Base-by-base conservation (phyloP, 495 filamentous ascomycete genomes). In the Penicillium desertorum region DNA sequence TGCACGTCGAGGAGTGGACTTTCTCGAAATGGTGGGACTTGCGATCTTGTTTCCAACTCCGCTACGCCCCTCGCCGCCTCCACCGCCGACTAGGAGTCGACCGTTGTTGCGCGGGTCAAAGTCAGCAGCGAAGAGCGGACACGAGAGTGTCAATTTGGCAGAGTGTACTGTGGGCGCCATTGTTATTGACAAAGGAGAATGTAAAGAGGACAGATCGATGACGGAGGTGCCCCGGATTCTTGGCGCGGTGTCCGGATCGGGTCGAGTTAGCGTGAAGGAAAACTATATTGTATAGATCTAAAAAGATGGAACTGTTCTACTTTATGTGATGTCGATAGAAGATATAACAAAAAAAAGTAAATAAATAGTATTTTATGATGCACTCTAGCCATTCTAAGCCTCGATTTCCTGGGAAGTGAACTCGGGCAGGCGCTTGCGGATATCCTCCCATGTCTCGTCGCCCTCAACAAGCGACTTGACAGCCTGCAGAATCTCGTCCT, bases 21-120 rank as follows among this genome's bases (percentile, higher is more conserved):
- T 50, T 58, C 27, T 32, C 25, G 7, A 45, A 45, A 52, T 44
- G 23, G 59, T 48, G 57, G 51, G 30, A 76, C 83, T 76, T 69
- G 88, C 90, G 69, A 98, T 91, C 74, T 92, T 93, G 73, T 97
- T 98, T 29, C 85, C 84, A 34, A 97, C 90, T 45, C 92, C 94
- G 65, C 82, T 94, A 55, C 86, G 84, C 39, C 88, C 85, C 65
- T 91, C 86, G 19, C 93, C 93, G 58, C 93, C 93, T 47, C 94
- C 94, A 27, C 94, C 93, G 36, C 86, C 93, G n/a, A 96, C 90
- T 9, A 96, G 74, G 29, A 97, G 77, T 46, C 83, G 82, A 58
- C 82, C 79, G 56, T 83, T 82, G 76, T 94, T 84, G 63, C 87
- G 79, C 49, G 90, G 88, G 66, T 94, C 89, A 71, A 97, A 97